phyloP scores from a whole-genome alignment of 495 filamentous ascomycete genomes.

The Trichocladium antarcticum region DNA sequence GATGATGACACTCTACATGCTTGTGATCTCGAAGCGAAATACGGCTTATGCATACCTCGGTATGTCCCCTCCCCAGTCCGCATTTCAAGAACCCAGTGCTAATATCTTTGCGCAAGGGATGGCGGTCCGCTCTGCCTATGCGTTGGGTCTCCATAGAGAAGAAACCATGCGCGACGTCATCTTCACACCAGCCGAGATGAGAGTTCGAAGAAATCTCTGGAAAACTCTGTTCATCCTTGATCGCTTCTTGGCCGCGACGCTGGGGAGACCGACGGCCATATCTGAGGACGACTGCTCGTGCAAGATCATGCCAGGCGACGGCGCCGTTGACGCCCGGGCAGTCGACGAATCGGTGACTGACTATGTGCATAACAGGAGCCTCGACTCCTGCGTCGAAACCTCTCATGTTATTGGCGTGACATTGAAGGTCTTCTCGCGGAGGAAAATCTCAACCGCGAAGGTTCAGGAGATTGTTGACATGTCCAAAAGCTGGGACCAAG shows the following conservation, averaged over 20 bases:
- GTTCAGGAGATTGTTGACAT: constrained; percentile 55
- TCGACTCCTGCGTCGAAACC: constrained; percentile 45
- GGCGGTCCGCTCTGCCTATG: constrained; percentile 51
- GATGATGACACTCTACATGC: constrained; percentile 51
- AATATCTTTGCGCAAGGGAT: constrained; percentile 35
- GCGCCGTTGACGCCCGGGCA: constrained; percentile 31
- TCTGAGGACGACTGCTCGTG: constrained; percentile 49
- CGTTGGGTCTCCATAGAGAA: constrained; percentile 50
- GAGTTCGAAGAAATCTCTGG: constrained; percentile 45
- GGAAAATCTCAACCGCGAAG: constrained; percentile 55
- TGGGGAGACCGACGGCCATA: constrained; percentile 51
- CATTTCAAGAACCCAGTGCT: not conserved
- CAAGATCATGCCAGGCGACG: constrained; percentile 31
- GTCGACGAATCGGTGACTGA: constrained; percentile 17
- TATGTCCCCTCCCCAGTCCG: constrained; percentile 21
- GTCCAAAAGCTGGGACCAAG: constrained; percentile 40
- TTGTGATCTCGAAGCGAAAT: constrained; percentile 46
- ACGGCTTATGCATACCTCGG: constrained; percentile 49
- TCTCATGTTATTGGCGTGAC: constrained; percentile 57
- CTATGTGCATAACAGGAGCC: constrained; percentile 25
- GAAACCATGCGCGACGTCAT: constrained; percentile 43
- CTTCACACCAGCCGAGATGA: constrained; percentile 36
- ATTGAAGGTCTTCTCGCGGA: constrained; percentile 56
- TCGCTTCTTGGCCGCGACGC: constrained; percentile 46
- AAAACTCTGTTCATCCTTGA: constrained; percentile 51